Conservation (phyloP, 257 asterid species). For the Datura wrightii region DNA sequence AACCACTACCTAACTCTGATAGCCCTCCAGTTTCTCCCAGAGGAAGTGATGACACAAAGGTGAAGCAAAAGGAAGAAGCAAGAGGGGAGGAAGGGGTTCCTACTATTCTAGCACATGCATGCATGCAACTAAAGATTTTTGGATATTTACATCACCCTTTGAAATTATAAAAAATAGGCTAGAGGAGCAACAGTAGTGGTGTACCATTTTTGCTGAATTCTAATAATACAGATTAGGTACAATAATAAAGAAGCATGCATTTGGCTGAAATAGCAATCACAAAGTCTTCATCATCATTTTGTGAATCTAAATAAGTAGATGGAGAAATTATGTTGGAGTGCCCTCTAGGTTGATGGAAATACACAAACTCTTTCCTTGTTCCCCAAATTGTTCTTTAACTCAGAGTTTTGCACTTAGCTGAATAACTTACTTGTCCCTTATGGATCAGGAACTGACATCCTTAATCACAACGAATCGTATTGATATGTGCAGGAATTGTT, state of each 20-base stretch:
- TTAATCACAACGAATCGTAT: background rate
- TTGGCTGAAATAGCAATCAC: slow-evolving; percentile 9
- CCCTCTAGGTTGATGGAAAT: slow-evolving; percentile 22
- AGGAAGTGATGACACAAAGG: slow-evolving; percentile 74
- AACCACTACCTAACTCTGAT: slow-evolving; percentile 47
- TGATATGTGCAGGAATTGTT: slow-evolving; percentile 58
- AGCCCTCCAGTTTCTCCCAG: slow-evolving; percentile 73
- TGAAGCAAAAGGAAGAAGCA: slow-evolving; percentile 29
- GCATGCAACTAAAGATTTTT: background rate
- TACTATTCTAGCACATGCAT: slow-evolving; percentile 18
- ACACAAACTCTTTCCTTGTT: background rate
- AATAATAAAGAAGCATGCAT: background rate
- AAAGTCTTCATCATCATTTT: background rate
- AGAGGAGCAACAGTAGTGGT: background rate
- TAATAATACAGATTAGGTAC: background rate
- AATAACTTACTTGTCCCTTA: background rate
- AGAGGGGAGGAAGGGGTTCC: background rate
- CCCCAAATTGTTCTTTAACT: background rate
- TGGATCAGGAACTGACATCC: background rate
- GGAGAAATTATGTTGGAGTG: background rate
- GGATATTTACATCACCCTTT: background rate
- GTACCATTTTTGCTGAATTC: background rate
- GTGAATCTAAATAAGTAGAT: slow-evolving; percentile 9
- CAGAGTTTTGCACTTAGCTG: background rate
- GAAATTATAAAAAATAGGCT: slow-evolving; percentile 7